Base-by-base conservation (phyloP, 495 filamentous ascomycete species). In the Friedmanniomyces simplex region DNA sequence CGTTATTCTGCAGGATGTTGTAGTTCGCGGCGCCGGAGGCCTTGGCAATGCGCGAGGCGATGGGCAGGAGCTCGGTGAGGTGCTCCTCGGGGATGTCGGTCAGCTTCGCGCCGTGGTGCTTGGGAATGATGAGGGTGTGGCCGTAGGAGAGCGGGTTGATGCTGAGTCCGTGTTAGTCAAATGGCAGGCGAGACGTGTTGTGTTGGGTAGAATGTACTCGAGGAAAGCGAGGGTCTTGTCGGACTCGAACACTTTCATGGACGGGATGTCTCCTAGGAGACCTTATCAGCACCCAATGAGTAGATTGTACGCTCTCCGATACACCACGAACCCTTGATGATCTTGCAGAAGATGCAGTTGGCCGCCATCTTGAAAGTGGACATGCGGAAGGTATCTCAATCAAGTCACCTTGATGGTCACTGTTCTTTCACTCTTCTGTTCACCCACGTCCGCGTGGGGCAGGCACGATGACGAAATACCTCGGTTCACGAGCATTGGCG, bases 1-100 rank as follows among this genome's bases (percentile, higher is more conserved):
- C 93, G 67, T 99, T 99, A 73, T 99, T 99, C 77, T 99, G 93
- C 59, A 99, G 73, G 52, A 99, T 77, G 67, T 99, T 99, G 76
- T 85, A 99, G 66, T 97, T 78, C 28, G 72, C 71, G 18, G 88
- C 85, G 7, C 87, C 87, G 13, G 78, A 80, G 24, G 88, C 90
- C n/a, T 70, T 63, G 47, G 83, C 91, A 24, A 99, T 79, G 66
- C 84, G 89, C 79, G 96, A 95, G 34, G 85, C 85, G 28, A 96
- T 83, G 53, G 91, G 89, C 84, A 90, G 54, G n/a, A 66, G 50
- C 72, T 99, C 94, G 20, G 70, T 63, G 55, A 99, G 77, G 57
- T 86, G 74, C 39, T 95, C 91, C 68, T 97, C 94, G 32, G 94
- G 94, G 56, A 99, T 87, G 69, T 97, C 89, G 56, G 84, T 83